Evolutionary conservation across 345 rosid genomes (phyloP).

Genomic region (Populus pruinosa): DNA sequence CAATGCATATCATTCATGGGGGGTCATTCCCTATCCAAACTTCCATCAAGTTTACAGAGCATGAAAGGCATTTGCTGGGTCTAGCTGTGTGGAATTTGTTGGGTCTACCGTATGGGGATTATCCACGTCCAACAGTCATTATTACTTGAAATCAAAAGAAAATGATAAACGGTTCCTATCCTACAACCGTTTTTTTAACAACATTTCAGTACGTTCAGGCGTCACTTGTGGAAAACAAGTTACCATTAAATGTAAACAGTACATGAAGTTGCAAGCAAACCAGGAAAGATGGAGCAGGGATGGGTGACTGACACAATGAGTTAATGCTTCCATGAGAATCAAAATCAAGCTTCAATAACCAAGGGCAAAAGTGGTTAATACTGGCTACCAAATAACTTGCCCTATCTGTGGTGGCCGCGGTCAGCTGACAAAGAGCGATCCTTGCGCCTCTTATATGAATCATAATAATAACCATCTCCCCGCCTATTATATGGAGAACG

Average conservation of each 20-base stretch:
- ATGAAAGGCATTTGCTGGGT: neutral
- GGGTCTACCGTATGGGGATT: neutral
- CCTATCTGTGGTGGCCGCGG: conserved; percentile 21
- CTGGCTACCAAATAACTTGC: neutral
- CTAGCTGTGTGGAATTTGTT: neutral
- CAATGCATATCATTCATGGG: neutral
- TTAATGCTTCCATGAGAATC: neutral
- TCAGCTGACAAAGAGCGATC: conserved; percentile 34
- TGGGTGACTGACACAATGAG: neutral
- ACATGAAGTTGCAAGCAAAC: neutral
- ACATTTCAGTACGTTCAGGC: neutral
- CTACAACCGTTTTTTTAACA: neutral
- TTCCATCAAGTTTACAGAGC: neutral
- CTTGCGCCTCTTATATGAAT: conserved; percentile 37
- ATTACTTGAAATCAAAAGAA: neutral
- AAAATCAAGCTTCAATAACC: neutral
- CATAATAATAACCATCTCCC: conserved; percentile 28
- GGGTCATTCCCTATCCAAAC: neutral
- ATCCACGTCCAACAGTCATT: neutral
- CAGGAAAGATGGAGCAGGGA: neutral
- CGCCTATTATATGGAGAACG: conserved; percentile 43
- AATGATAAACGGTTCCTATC: neutral
- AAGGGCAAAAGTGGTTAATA: neutral
- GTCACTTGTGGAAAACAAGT: neutral
- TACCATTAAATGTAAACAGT: neutral